Base-by-base conservation (phyloP, 495 filamentous ascomycete genomes). In the Pyronema domesticum region DNA sequence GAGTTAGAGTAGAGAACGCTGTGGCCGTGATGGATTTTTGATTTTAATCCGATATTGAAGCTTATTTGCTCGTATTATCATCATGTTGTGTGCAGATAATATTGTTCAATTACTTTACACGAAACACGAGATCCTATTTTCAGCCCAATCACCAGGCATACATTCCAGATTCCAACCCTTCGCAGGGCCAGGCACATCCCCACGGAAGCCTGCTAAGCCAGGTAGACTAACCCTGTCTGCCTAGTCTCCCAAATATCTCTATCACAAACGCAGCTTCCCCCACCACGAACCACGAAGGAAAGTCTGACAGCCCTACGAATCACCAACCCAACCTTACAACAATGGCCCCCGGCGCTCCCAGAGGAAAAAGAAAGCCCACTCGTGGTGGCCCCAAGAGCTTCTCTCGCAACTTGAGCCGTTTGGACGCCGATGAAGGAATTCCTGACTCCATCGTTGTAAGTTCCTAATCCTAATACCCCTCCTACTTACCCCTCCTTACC, bases 361-460 rank as follows among this genome's bases (percentile, higher is more conserved):
- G 83, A 59, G 86, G 86, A 68, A 98, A 95, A 71, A 82, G 77
- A 70, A 98, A 98, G 73, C 86, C 83, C 57, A 84, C 82, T 53
- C 77, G 91, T 71, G 91, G 91, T 73, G 86, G 89, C 53, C 91
- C 89, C 60, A 94, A 95, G 70, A 81, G 93, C 57, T 96, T 88
- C 76, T 94, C 89, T 57, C 80, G 82, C 39, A 82, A 95, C 66
- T 78, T 95, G 9, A 79, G 80, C 65, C 89, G 87, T 6, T 73
- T 87, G 59, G 87, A 93, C 60, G 82, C 81, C 49, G 63, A 59
- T 14, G 84, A 95, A 67, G 88, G 85, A 54, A 67, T 78, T 15
- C 70, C 73, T 7, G 68, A 77, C 47, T 75, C 81, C 68, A 83
- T 94, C 73, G 91, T 89, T 87, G 23, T 30, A 30, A 30, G 23